A percentile compares a stretch with the other conserved stretches of the same genome.
phyloP scores from a whole-genome alignment of 306 rosid species.

The Quercus suber region DNA sequence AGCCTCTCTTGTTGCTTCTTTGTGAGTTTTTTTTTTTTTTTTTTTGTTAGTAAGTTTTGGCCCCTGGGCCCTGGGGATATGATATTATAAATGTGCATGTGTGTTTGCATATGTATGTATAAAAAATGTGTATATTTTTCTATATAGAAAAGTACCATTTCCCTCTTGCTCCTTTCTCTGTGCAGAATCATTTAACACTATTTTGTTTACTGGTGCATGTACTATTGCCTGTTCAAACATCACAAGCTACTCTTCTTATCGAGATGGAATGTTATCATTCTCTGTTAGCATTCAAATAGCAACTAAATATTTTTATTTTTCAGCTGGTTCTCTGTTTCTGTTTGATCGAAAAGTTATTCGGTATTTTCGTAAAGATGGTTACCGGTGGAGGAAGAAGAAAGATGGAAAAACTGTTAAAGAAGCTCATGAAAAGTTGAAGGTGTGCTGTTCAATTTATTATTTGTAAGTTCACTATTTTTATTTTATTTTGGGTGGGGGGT shows the following conservation, averaged over 20 bases:
- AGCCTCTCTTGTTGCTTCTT: neutral
- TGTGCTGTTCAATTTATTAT: slow-evolving; percentile 71
- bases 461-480: slow-evolving; percentile 50
- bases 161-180: neutral
- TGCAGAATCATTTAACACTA: neutral
- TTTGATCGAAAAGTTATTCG: slow-evolving; percentile 69
- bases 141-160: neutral
- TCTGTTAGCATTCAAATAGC: neutral
- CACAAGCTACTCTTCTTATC: neutral
- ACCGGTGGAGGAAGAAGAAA: slow-evolving; percentile 79
- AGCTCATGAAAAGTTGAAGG: slow-evolving; percentile 91
- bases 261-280: neutral
- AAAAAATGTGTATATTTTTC: neutral
- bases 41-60: too few relatives aligned
- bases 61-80: neutral
- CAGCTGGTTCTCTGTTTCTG: slow-evolving; percentile 77
- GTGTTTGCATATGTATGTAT: neutral
- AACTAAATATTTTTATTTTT: slow-evolving; percentile 12
- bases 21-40: neutral
- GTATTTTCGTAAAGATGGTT: slow-evolving; percentile 81
- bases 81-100: neutral
- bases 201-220: neutral
- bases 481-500: neutral
- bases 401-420: slow-evolving; percentile 81
- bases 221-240: neutral